Percentiles rank a stretch among this genome's conserved stretches.
Conservation (phyloP, 2,329 filamentous ascomycete genomes). For the Cryoendolithus antarcticus region DNA sequence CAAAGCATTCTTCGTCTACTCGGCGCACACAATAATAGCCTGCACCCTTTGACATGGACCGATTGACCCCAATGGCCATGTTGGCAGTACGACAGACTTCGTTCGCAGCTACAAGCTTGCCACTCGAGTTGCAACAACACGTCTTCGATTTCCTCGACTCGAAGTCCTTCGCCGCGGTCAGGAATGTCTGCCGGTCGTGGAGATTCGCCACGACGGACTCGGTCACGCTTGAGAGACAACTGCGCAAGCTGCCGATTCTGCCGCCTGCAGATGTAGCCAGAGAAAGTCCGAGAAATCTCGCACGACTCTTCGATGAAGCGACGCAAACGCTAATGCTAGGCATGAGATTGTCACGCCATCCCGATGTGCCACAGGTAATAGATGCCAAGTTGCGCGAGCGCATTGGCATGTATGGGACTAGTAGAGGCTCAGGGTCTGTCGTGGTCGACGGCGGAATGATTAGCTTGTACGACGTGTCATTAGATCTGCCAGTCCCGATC, state of each 20-base stretch:
- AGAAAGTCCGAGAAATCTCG: conserved; percentile 12
- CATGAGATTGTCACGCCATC: conserved; percentile 12
- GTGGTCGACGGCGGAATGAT: conserved; percentile 20
- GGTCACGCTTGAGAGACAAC: conserved; percentile 18
- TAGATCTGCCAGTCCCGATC: conserved; percentile 8
- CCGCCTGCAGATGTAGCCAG: conserved; percentile 12
- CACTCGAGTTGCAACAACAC: conserved; percentile 23
- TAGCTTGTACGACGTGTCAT: conserved; percentile 18
- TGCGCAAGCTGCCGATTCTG: conserved; percentile 19
- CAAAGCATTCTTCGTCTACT: no score
- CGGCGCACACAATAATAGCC: no score
- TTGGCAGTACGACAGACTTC: conserved; percentile 1
- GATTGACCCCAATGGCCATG: no score
- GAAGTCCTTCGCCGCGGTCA: conserved; percentile 19
- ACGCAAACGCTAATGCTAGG: conserved; percentile 21
- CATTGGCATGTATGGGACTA: conserved; percentile 10
- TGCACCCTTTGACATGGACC: no score
- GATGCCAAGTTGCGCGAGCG: conserved; percentile 8
- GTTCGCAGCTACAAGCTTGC: conserved; percentile 16
- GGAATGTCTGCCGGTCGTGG: conserved; percentile 23
- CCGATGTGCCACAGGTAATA: conserved; percentile 10
- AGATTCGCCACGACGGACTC: conserved; percentile 19
- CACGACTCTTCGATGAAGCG: conserved; percentile 18
- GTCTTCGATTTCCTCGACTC: conserved; percentile 21
- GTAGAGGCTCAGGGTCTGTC: conserved; percentile 15